Evolutionary conservation across 2,329 filamentous ascomycete species (phyloP).

Genomic region (Rutstroemia sp.): DNA sequence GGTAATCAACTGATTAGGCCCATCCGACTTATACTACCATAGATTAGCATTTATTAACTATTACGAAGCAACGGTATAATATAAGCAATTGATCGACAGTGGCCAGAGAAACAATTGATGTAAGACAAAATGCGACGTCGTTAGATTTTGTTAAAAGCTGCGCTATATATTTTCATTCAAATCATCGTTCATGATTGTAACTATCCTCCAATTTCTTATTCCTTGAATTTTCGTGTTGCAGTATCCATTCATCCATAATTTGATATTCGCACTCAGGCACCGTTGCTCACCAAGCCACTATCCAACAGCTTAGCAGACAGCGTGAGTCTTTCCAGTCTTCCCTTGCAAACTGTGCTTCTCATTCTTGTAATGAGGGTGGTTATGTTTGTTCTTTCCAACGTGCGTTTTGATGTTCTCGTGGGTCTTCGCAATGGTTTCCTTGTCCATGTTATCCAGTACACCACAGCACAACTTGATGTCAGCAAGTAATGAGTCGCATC

Average conservation of each 20-base stretch:
- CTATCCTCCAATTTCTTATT: neutral
- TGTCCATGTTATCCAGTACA: slow-evolving; percentile 67
- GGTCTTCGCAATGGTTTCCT: slow-evolving; percentile 60
- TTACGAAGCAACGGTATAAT: neutral
- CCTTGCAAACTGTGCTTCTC: slow-evolving; percentile 86
- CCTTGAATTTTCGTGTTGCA: neutral
- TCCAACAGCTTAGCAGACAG: slow-evolving; percentile 53
- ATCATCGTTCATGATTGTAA: neutral
- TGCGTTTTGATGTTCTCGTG: slow-evolving; percentile 53
- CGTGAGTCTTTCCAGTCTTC: slow-evolving; percentile 85
- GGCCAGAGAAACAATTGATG: too few relatives aligned
- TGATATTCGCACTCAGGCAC: too few relatives aligned
- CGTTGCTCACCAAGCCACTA: neutral
- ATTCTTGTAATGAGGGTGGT: slow-evolving; percentile 47
- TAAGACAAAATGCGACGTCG: too few relatives aligned
- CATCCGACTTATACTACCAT: too few relatives aligned
- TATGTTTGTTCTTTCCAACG: slow-evolving; percentile 44
- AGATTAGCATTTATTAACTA: too few relatives aligned
- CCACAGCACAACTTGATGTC: slow-evolving; percentile 75
- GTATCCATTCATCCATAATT: neutral
- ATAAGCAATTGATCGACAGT: neutral
- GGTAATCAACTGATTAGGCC: too few relatives aligned
- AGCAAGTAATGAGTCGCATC: slow-evolving; percentile 69
- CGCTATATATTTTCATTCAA: neutral
- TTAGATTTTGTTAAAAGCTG: too few relatives aligned